These are phyloP conservation scores for Serendipita sp. DNA, from an alignment of 768 basidiomycete genomes.

Conservation along the genomic window DNA sequence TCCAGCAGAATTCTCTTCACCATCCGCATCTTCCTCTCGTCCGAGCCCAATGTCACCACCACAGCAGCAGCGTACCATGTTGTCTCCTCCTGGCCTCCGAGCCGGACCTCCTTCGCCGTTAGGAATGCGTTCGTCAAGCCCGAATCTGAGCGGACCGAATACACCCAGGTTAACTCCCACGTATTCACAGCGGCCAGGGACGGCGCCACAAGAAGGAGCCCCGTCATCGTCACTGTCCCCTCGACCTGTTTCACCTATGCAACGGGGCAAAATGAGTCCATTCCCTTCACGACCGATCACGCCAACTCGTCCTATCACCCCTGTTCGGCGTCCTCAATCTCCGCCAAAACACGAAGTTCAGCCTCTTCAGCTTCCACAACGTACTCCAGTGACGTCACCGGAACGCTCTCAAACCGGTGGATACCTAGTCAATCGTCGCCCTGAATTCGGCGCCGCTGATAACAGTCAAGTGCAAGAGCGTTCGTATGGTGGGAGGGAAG, in stretches of 20 bases:
- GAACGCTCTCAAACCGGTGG: not conserved
- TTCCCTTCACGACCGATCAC: conserved; percentile 1
- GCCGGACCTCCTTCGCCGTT: not conserved
- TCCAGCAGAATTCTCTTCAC: not conserved
- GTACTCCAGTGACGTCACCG: not conserved
- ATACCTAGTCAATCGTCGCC: not conserved
- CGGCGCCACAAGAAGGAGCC: not conserved
- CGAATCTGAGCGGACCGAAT: not conserved
- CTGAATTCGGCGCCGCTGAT: not conserved
- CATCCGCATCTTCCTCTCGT: not conserved
- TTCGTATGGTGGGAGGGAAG: no score
- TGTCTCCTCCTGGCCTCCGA: not conserved
- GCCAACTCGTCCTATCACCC: not conserved
- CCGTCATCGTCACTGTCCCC: not conserved
- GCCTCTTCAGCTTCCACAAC: not conserved
- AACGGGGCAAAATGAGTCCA: not conserved
- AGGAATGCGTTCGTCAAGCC: not conserved
- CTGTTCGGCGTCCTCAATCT: not conserved
- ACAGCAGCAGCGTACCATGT: not conserved
- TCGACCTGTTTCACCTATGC: not conserved
- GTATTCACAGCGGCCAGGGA: not conserved
- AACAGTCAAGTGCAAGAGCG: no score
- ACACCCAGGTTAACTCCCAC: not conserved
- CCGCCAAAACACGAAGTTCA: not conserved
- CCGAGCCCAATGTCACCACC: not conserved